Conservation (phyloP, 2,329 filamentous ascomycete species). For the Beauveria bassiana region DNA sequence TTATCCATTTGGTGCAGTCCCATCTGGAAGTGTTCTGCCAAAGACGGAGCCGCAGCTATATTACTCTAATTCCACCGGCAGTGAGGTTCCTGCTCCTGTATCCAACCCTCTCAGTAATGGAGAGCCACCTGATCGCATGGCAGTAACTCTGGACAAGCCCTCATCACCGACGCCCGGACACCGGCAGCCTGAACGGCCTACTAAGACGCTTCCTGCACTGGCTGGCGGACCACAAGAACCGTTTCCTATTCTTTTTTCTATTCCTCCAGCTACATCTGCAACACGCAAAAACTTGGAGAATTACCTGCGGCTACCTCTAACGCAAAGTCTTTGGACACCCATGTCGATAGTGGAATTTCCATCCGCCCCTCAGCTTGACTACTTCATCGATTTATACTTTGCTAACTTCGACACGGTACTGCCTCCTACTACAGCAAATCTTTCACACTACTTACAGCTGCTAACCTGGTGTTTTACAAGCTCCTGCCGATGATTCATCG, state of each 20-base stretch:
- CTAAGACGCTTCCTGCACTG: not conserved
- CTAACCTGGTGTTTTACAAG: not conserved
- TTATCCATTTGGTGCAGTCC: not conserved
- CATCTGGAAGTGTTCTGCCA: not conserved
- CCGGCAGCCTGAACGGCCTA: not conserved
- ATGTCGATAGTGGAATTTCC: not conserved
- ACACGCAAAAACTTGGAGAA: not conserved
- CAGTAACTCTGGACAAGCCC: not conserved
- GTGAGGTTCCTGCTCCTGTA: not conserved
- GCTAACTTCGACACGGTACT: not conserved
- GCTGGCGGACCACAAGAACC: not conserved
- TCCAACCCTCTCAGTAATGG: not conserved
- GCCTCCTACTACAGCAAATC: not conserved
- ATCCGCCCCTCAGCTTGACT: not conserved
- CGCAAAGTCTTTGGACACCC: not conserved
- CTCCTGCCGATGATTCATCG: not conserved
- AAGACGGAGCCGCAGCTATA: not conserved
- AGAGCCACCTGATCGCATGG: not conserved
- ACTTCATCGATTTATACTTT: not conserved
- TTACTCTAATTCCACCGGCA: not conserved
- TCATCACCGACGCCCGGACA: not conserved
- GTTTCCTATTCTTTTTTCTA: not conserved
- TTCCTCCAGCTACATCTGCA: not conserved
- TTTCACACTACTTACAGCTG: not conserved
- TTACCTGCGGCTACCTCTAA: not conserved